Evolutionary conservation across 176 grass and related monocot genomes (phyloP).

Genomic region (Elaeis guineensis): DNA sequence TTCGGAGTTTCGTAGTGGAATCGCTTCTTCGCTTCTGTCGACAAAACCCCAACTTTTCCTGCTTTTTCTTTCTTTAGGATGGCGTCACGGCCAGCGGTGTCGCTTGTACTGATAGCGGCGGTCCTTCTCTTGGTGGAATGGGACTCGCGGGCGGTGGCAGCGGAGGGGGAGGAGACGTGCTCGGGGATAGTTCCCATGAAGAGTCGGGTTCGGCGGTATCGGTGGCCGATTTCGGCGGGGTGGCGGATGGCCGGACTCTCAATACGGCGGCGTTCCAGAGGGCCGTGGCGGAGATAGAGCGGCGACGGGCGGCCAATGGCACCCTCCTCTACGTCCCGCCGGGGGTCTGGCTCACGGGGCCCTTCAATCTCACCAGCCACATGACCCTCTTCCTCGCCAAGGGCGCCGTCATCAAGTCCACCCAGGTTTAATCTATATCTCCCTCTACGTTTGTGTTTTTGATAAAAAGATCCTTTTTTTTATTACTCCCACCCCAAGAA

Average conservation of each 20-base stretch:
- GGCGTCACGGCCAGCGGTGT: not conserved
- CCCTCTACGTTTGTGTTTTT: too few relatives aligned
- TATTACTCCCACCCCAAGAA: too few relatives aligned
- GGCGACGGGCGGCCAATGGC: not conserved
- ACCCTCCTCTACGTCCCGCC: slow-evolving; percentile 9
- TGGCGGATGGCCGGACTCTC: slow-evolving; percentile 1
- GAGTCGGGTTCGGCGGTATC: not conserved
- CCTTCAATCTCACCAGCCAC: slow-evolving; percentile 16
- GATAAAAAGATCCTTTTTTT: too few relatives aligned
- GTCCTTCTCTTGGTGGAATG: not conserved
- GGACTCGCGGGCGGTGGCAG: not conserved
- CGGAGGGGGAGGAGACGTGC: slow-evolving; percentile 13
- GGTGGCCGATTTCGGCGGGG: slow-evolving; percentile 5
- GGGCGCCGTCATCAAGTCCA: slow-evolving; percentile 10
- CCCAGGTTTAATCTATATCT: not conserved
- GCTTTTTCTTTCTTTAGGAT: not conserved
- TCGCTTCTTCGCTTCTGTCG: too few relatives aligned
- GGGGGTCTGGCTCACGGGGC: slow-evolving; percentile 12
- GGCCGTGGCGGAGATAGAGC: slow-evolving; percentile 2
- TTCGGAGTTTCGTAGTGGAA: too few relatives aligned
- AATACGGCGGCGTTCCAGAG: slow-evolving; percentile 13
- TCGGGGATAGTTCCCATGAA: slow-evolving; percentile 11
- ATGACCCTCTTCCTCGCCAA: slow-evolving; percentile 14
- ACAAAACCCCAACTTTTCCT: not conserved
- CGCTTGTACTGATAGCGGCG: not conserved